Evolutionary conservation across 148 eudicot species (phyloP).

Genomic region (Persicaria tinctoria): DNA sequence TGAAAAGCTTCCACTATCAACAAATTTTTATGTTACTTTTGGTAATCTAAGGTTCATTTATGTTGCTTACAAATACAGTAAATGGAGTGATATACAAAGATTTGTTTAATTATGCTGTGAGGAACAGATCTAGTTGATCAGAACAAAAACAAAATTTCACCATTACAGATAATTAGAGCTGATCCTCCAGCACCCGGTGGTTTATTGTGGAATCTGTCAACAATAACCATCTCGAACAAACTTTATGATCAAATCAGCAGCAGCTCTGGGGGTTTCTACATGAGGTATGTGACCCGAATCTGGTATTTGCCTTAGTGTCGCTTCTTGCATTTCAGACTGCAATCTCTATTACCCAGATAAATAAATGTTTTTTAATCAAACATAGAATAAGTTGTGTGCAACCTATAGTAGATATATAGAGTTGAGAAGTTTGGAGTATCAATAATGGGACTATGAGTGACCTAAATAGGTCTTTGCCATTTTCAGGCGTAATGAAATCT

Average conservation of each 20-base stretch:
- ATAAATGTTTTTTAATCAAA: background rate
- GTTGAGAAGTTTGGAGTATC: no score
- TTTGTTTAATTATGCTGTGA: background rate
- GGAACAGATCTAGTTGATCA: background rate
- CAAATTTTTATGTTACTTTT: background rate
- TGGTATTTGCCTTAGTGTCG: conserved; percentile 63
- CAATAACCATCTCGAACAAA: conserved; percentile 28
- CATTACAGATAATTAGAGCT: background rate
- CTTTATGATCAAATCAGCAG: conserved; percentile 49
- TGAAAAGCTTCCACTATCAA: background rate
- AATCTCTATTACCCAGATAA: conserved; percentile 40
- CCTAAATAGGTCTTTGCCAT: no score
- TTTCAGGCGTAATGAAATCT: no score
- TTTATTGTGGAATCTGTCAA: background rate
- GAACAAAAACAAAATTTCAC: background rate
- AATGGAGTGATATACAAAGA: background rate
- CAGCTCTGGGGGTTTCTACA: conserved; percentile 62
- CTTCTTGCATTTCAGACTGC: conserved; percentile 60
- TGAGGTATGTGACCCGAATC: conserved; percentile 92
- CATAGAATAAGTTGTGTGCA: background rate
- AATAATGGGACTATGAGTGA: no score
- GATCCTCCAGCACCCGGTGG: no score
- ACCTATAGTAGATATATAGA: background rate
- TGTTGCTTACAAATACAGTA: background rate
- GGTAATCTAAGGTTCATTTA: background rate